phyloP scores from a whole-genome alignment of 2,329 filamentous ascomycete species.

The Diplocarpon mali region DNA sequence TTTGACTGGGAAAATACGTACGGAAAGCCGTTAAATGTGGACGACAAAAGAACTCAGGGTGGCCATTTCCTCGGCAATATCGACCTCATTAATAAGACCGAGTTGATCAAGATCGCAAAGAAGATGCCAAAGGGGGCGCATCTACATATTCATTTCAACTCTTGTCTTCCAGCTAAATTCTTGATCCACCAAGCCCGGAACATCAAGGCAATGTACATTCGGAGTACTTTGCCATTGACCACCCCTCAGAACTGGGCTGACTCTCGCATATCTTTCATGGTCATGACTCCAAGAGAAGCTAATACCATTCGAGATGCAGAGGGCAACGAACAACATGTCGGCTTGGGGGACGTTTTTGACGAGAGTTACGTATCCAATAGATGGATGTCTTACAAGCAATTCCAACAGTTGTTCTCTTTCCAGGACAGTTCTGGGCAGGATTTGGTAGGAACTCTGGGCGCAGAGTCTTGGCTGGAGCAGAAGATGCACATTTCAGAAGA shows the following conservation, averaged over 20 bases:
- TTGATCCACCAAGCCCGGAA: conserved; percentile 43
- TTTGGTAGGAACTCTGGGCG: conserved; percentile 23
- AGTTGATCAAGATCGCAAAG: conserved; percentile 44
- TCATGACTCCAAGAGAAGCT: conserved; percentile 23
- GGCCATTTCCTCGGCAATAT: conserved; percentile 50
- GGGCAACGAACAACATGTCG: conserved; percentile 14
- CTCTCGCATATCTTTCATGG: conserved; percentile 25
- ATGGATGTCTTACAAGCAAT: conserved; percentile 37
- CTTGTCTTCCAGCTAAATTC: conserved; percentile 51
- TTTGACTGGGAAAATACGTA: conserved; percentile 23
- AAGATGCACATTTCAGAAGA: conserved; percentile 53
- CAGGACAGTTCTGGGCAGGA: conserved; percentile 22
- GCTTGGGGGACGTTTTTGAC: conserved; percentile 38
- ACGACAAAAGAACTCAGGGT: conserved; percentile 25
- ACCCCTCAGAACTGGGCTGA: conserved; percentile 13
- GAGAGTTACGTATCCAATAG: conserved; percentile 33
- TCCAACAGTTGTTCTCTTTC: conserved; percentile 30
- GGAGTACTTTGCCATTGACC: conserved; percentile 43
- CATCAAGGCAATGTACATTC: conserved; percentile 59
- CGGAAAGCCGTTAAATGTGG: conserved; percentile 12
- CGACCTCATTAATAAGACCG: conserved; percentile 42
- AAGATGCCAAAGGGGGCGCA: conserved; percentile 61
- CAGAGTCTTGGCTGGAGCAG: conserved; percentile 43
- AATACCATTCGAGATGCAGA: conserved; percentile 17
- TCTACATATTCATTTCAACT: conserved; percentile 68